Evolutionary conservation across 1,284 basidiomycete genomes (phyloP), one percentile per base, ranked within the genome.

Genomic region (Spongispora temasekensis): DNA sequence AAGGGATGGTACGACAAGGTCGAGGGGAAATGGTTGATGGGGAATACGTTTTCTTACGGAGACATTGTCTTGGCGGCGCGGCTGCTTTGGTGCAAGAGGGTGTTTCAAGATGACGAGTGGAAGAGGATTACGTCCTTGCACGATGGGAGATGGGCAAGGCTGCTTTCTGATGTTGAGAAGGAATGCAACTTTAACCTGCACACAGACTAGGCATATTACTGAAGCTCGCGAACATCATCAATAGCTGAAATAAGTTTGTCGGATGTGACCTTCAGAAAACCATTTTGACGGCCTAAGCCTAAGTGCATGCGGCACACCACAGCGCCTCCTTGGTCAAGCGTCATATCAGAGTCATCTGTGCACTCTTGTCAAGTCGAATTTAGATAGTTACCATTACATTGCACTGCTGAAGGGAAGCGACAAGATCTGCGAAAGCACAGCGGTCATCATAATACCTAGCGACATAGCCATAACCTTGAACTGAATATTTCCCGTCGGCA

Each of bases 171-270:
- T 6, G 64, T 63, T 21, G 60, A 65, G 34, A 65, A 56, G 32
- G 66, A 70, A 55, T 71, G 64, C n/a, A 67, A 69, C 40, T 23
- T 68, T 21, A 27, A 40, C 12, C 12, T 64, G 51, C 13, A 50
- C 15, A 10, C 17, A 7, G 27, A 28, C 3, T 25, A 21, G 31
- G 21, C 7, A 27, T 25, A 51, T 5, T n/a, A n/a, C n/a, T n/a
- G n/a, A n/a, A n/a, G n/a, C n/a, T n/a, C n/a, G n/a, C n/a, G n/a
- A n/a, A n/a, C n/a, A n/a, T n/a, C n/a, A n/a, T n/a, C n/a, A n/a
- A n/a, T n/a, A n/a, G n/a, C n/a, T n/a, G n/a, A n/a, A n/a, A n/a
- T 60, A 87, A 85, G 71, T 94, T 91, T 90, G 67, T 75, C 27
- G 76, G 79, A 31, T 86, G 84, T 69, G 82, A 87, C 75, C 83